Conservation (phyloP, 371 early-diverging fungal species). For the Capniomyces stellatus region DNA sequence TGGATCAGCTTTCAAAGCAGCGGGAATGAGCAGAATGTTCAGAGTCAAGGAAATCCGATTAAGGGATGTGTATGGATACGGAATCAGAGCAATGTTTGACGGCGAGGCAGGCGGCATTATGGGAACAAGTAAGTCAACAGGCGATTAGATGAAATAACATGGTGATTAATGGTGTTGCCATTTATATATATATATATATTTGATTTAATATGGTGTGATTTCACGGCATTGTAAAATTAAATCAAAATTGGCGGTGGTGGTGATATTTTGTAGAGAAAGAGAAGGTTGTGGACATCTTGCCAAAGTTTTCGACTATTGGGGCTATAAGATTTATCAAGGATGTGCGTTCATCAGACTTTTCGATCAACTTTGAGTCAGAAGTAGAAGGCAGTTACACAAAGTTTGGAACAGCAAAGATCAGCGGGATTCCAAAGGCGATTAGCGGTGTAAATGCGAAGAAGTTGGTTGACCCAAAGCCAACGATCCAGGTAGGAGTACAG, state of each 20-base stretch:
- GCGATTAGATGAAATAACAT: too few species aligned
- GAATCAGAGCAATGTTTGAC: slow-evolving; percentile 54
- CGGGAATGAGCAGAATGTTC: slow-evolving; percentile 70
- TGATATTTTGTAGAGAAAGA: not conserved
- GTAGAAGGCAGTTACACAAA: slow-evolving; percentile 15
- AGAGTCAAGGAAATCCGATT: slow-evolving; percentile 67
- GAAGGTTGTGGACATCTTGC: slow-evolving; percentile 7
- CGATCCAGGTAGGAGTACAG: slow-evolving; percentile 61
- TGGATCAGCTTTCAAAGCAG: slow-evolving; percentile 81
- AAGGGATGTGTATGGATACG: slow-evolving; percentile 56
- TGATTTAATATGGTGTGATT: too few species aligned
- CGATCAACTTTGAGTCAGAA: slow-evolving; percentile 45
- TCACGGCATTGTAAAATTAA: too few species aligned
- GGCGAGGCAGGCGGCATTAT: slow-evolving; percentile 35
- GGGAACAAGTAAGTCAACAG: slow-evolving; percentile 19
- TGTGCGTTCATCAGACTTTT: slow-evolving; percentile 60
- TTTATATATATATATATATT: too few species aligned
- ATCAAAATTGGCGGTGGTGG: slow-evolving; percentile 8
- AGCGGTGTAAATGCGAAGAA: slow-evolving; percentile 36
- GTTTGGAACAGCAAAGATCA: slow-evolving; percentile 31
- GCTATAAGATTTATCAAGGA: slow-evolving; percentile 70
- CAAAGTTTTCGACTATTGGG: slow-evolving; percentile 42
- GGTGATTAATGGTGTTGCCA: too few species aligned
- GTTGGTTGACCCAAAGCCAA: slow-evolving; percentile 38
- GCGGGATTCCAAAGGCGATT: slow-evolving; percentile 51